phyloP scores from a whole-genome alignment of 495 filamentous ascomycete genomes.

The Penicillium chermesinum region DNA sequence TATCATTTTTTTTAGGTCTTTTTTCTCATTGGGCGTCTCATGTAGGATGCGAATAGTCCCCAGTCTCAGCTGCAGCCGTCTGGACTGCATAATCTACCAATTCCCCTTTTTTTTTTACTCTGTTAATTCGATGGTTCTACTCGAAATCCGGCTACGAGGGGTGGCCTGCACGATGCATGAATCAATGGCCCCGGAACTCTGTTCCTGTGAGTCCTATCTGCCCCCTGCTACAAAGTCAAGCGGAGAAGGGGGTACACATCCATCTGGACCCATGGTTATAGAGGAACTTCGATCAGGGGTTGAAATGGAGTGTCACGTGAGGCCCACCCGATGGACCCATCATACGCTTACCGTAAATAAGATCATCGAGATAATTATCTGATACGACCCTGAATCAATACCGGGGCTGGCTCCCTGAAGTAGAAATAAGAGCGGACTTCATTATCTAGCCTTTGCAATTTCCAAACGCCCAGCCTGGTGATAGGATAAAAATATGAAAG shows the following conservation, averaged over 20 bases:
- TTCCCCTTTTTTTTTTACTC: not conserved
- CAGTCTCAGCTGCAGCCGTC: not conserved
- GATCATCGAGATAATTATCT: too few relatives aligned
- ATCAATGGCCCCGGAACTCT: too few relatives aligned
- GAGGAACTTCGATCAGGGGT: constrained; percentile 20
- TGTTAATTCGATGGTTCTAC: not conserved
- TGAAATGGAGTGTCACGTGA: constrained; percentile 18
- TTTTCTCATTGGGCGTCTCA: not conserved
- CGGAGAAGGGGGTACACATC: not conserved
- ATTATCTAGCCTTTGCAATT: too few relatives aligned
- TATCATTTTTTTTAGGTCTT: not conserved
- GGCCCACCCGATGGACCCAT: constrained; percentile 7
- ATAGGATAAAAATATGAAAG: constrained; percentile 10
- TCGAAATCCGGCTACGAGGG: not conserved
- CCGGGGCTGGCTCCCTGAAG: too few relatives aligned
- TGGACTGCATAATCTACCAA: too few relatives aligned
- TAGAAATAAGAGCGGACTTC: too few relatives aligned
- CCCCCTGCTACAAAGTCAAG: too few relatives aligned
- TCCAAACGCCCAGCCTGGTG: too few relatives aligned
- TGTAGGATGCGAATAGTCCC: not conserved
- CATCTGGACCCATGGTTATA: not conserved
- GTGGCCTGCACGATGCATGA: not conserved
- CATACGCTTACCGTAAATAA: not conserved
- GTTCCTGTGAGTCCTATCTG: too few relatives aligned
- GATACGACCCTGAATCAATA: too few relatives aligned